A percentile compares a stretch with the other conserved stretches of the same genome.
Conservation (phyloP, 176 grass and related monocot genomes). For the Carex scoparia region DNA sequence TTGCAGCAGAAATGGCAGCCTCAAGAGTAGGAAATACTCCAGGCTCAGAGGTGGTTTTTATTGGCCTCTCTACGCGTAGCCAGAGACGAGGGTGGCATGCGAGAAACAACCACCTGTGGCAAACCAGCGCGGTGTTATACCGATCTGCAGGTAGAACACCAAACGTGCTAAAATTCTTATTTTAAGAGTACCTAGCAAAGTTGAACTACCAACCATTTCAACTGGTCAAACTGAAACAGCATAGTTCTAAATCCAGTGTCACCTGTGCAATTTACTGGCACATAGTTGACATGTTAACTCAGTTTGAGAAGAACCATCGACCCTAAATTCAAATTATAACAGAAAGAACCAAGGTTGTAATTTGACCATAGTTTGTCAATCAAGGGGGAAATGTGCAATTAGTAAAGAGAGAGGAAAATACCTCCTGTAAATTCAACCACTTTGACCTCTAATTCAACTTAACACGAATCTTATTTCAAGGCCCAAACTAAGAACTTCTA, state of each 20-base stretch:
- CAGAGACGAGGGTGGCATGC: conserved; percentile 84
- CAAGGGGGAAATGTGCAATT: not conserved
- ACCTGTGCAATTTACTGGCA: too few relatives aligned
- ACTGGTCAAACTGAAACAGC: not conserved
- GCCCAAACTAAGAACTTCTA: not conserved
- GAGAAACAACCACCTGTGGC: conserved; percentile 91
- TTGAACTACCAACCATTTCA: not conserved
- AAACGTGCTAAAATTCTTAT: conserved; percentile 64
- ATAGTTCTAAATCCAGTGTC: not conserved
- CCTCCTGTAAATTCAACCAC: not conserved
- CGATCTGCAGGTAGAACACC: conserved; percentile 86
- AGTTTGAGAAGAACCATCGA: not conserved
- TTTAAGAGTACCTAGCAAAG: conserved; percentile 3
- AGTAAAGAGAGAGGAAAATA: not conserved
- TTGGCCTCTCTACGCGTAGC: conserved; percentile 82
- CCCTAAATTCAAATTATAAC: not conserved
- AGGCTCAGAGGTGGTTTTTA: conserved; percentile 54
- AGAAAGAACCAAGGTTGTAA: not conserved
- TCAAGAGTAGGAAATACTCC: conserved; percentile 79
- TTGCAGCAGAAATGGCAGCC: conserved; percentile 82
- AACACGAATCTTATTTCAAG: not conserved
- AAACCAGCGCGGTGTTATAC: conserved; percentile 99
- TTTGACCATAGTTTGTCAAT: not conserved
- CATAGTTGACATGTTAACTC: not conserved
- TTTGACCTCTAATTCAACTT: not conserved